These are phyloP conservation scores for Sicyos edulis DNA, from an alignment of 306 rosid species.

Conservation along the genomic window DNA sequence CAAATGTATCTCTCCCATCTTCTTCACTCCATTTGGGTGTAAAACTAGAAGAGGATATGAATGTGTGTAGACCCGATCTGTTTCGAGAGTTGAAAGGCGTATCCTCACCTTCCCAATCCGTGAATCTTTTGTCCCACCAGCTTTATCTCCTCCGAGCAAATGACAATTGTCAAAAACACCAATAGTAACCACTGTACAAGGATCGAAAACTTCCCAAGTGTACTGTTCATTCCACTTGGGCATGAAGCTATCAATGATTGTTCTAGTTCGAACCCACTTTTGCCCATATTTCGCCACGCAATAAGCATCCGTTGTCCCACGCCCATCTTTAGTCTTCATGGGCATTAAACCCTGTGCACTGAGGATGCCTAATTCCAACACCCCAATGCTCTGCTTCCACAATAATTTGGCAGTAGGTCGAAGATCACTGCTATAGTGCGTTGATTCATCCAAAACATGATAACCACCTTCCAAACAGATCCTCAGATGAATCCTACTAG, in stretches of 20 bases:
- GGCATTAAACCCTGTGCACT: constrained; percentile 93
- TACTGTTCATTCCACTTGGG: constrained; percentile 98
- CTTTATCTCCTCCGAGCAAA: constrained; percentile 76
- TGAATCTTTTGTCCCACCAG: constrained; percentile 56
- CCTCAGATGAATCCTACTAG: constrained; percentile 89
- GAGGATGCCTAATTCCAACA: constrained; percentile 80
- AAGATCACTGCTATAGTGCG: constrained; percentile 96
- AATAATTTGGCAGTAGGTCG: constrained; percentile 83
- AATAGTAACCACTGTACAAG: constrained; percentile 88
- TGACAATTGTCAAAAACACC: constrained; percentile 96
- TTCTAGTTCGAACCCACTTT: constrained; percentile 95
- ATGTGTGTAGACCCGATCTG: constrained; percentile 87
- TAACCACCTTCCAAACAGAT: constrained; percentile 92
- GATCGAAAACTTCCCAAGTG: constrained; percentile 97
- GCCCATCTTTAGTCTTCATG: constrained; percentile 76
- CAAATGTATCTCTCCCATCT: constrained; percentile 97
- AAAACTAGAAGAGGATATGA: constrained; percentile 88
- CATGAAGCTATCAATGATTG: constrained; percentile 79
- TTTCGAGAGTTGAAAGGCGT: constrained; percentile 91
- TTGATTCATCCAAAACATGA: constrained; percentile 91
- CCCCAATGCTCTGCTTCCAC: constrained; percentile 86
- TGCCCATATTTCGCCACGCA: constrained; percentile 96
- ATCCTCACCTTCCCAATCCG: constrained; percentile 91
- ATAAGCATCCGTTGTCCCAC: constrained; percentile 88
- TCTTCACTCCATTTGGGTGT: constrained; percentile 80